A percentile compares a stretch with the other conserved stretches of the same genome.
Evolutionary conservation across 139 green algal species (phyloP).

Genomic region (Spirogloea muscicola): DNA sequence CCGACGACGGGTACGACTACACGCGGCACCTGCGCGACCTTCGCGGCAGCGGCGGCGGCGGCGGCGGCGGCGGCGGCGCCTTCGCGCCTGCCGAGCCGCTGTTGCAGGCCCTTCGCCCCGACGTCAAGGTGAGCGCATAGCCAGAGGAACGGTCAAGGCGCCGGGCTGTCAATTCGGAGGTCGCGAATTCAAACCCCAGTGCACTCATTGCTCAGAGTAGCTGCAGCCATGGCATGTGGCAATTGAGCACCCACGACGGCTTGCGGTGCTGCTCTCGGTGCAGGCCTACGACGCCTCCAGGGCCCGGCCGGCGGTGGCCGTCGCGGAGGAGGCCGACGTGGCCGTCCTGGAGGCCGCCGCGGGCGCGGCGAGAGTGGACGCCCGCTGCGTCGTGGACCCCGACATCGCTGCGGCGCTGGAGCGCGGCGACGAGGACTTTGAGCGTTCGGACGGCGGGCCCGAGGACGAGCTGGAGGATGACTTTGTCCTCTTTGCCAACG

Average conservation of each 20-base stretch:
- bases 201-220: neutral
- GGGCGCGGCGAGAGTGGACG: conserved; percentile 3
- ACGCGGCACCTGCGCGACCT: conserved; percentile 68
- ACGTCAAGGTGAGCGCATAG: conserved; percentile 40
- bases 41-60: neutral
- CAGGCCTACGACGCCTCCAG: conserved; percentile 30
- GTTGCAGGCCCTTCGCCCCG: neutral
- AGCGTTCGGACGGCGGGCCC: conserved; percentile 48
- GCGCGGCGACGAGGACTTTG: conserved; percentile 46
- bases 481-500: conserved; percentile 44
- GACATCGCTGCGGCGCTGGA: conserved; percentile 37
- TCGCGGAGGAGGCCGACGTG: neutral
- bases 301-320: neutral
- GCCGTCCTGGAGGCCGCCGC: neutral
- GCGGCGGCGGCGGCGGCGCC: neutral
- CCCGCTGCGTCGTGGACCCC: conserved; percentile 15
- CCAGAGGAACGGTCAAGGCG: too few relatives aligned
- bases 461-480: conserved; percentile 53
- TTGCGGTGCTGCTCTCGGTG: too few relatives aligned
- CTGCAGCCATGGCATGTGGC: neutral
- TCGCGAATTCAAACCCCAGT: neutral
- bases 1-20: conserved; percentile 97
- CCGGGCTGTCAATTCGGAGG: too few relatives aligned
- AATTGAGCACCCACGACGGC: too few relatives aligned
- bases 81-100: conserved; percentile 31